Percentiles rank a stretch among this genome's conserved stretches.
Evolutionary conservation across 805 yeast species (phyloP).

Genomic region (Candida broadrunensis): DNA sequence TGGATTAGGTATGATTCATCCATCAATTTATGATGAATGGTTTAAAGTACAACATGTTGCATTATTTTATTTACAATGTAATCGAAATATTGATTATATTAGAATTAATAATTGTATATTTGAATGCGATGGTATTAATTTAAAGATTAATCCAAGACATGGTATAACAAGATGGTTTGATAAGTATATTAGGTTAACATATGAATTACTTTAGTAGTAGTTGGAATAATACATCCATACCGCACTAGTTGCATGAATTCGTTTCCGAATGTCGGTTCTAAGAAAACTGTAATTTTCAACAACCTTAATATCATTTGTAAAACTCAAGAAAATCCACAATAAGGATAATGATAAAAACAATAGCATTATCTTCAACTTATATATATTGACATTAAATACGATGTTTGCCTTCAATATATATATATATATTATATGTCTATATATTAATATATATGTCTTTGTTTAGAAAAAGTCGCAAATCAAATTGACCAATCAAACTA

Average conservation of each 20-base stretch:
- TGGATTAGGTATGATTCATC: slow-evolving; percentile 53
- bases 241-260: background rate
- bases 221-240: no score
- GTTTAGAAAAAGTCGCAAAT: no score
- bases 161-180: slow-evolving; percentile 50
- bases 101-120: slow-evolving; percentile 51
- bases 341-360: no score
- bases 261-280: background rate
- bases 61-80: slow-evolving; percentile 28
- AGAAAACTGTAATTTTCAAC: no score
- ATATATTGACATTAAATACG: no score
- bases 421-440: no score
- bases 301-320: no score
- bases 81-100: slow-evolving; percentile 33
- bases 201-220: background rate
- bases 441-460: no score
- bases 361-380: no score
- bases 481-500: no score
- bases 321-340: no score
- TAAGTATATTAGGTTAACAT: slow-evolving; percentile 18
- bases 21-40: slow-evolving; percentile 57
- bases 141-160: slow-evolving; percentile 36
- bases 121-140: slow-evolving; percentile 22
- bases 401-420: no score
- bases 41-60: slow-evolving; percentile 55